Conservation (phyloP, 495 filamentous ascomycete genomes). For the Podospora pseudoanserina region DNA sequence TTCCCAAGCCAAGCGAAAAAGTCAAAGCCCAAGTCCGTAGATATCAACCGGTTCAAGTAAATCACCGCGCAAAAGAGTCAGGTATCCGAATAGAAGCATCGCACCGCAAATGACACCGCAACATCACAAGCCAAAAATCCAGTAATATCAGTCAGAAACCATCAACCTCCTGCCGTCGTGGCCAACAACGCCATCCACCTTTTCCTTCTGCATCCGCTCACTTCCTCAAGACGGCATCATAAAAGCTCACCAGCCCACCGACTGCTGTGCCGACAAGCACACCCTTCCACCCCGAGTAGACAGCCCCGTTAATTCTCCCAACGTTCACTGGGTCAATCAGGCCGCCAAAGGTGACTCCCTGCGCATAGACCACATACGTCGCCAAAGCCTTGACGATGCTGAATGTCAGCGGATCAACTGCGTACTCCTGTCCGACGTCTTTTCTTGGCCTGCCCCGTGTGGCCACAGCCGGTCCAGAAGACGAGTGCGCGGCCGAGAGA, state of each 20-base stretch:
- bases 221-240: constrained; percentile 80
- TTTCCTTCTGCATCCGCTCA: constrained; percentile 25
- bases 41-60: too few species aligned
- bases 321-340: constrained; percentile 56
- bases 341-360: constrained; percentile 63
- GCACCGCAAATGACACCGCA: too few species aligned
- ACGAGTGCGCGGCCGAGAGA: constrained; percentile 50
- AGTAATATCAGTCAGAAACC: background rate
- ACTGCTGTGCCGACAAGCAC: constrained; percentile 69
- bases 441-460: constrained; percentile 23
- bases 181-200: background rate
- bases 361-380: constrained; percentile 72
- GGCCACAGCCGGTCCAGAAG: constrained; percentile 23
- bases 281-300: constrained; percentile 69
- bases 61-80: too few species aligned
- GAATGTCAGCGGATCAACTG: constrained; percentile 81
- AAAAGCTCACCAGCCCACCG: constrained; percentile 65
- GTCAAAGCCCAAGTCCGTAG: too few species aligned
- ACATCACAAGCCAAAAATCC: too few species aligned
- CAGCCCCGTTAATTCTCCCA: constrained; percentile 56
- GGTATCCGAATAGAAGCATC: too few species aligned
- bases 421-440: constrained; percentile 39
- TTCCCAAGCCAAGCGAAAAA: too few species aligned
- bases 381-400: constrained; percentile 80
- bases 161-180: background rate